phyloP scores from a whole-genome alignment of 2,329 filamentous ascomycete genomes.

The Botrytis hyacinthi region DNA sequence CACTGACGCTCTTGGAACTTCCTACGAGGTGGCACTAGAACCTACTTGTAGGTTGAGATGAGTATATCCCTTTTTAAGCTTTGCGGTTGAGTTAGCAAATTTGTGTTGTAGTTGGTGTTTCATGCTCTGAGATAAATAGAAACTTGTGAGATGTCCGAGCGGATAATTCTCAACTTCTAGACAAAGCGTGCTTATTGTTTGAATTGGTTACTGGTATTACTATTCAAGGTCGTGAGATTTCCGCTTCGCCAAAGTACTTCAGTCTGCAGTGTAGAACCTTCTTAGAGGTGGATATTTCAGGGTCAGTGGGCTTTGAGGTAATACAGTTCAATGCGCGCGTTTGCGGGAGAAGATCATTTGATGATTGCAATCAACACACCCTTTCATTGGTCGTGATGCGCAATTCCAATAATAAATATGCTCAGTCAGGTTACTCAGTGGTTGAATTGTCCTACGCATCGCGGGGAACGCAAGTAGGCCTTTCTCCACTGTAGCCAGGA shows the following conservation, averaged over 20 bases:
- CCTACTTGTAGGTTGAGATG: slow-evolving; percentile 7
- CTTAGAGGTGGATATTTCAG: neutral
- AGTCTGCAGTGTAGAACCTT: neutral
- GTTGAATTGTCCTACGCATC: neutral
- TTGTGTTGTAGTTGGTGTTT: slow-evolving; percentile 7
- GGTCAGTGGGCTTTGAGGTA: neutral
- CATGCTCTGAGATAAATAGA: slow-evolving; percentile 7
- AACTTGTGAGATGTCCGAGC: slow-evolving; percentile 16
- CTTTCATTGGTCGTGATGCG: neutral
- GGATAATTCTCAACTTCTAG: slow-evolving; percentile 14
- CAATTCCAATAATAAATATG: neutral
- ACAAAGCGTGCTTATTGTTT: slow-evolving; percentile 17
- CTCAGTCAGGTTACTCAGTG: neutral
- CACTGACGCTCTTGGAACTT: slow-evolving; percentile 13
- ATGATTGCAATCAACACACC: neutral
- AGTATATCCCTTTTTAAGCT: neutral
- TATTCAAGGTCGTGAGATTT: neutral
- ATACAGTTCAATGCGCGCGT: slow-evolving; percentile 1
- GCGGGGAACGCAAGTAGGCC: slow-evolving; percentile 7
- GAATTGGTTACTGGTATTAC: slow-evolving; percentile 2
- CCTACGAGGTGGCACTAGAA: neutral
- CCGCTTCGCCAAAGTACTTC: neutral
- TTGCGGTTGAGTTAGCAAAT: neutral
- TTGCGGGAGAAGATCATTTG: neutral
- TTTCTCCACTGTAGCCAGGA: slow-evolving; percentile 1